Base-by-base conservation (phyloP, 495 filamentous ascomycete genomes). In the Neurospora sp. region DNA sequence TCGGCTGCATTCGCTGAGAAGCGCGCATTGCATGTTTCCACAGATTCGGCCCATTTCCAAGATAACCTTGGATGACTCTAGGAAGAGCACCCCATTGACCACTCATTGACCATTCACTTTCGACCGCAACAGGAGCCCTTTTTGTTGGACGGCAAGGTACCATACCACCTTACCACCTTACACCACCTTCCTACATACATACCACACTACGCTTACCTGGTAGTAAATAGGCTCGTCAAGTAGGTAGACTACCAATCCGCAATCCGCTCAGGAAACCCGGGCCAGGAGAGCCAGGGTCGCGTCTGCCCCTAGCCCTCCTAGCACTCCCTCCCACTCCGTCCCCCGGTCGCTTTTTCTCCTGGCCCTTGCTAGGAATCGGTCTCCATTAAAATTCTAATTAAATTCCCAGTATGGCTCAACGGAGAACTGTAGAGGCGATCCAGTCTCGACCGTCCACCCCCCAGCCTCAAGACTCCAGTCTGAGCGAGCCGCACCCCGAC, bases 311-410 rank as follows among this genome's bases (percentile, higher is more conserved):
- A 41, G 44, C 70, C 54, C 48, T 41, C 73, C 69, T 40, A 18
- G 66, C 23, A 20, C 39, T 31, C 37, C 39, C 27, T 23, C 42
- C 54, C 27, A 66, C 54, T 66, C 54, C 54, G 59, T 78, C 78
- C 79, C 80, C 78, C 77, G 75, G 78, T 78, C 77, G 70, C 48
- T 77, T 76, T 80, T 77, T 80, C 78, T 77, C 73, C 59, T 74
- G 73, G 78, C 74, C 75, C 54, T 39, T 70, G 72, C 66, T 73
- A 78, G 79, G 78, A 81, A 81, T 81, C 78, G 77, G 81, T 78
- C 79, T 81, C 81, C 79, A 81, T 81, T 79, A 81, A 81, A 80
- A 79, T 76, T 79, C 79, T 80, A 82, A 82, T 82, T 81, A 82
- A 82, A 82, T 80, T 78, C 78, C 79, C 81, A 82, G 74, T 77